Conservation (phyloP, 352 stramenopile genomes). For the Phytophthora vignae region DNA sequence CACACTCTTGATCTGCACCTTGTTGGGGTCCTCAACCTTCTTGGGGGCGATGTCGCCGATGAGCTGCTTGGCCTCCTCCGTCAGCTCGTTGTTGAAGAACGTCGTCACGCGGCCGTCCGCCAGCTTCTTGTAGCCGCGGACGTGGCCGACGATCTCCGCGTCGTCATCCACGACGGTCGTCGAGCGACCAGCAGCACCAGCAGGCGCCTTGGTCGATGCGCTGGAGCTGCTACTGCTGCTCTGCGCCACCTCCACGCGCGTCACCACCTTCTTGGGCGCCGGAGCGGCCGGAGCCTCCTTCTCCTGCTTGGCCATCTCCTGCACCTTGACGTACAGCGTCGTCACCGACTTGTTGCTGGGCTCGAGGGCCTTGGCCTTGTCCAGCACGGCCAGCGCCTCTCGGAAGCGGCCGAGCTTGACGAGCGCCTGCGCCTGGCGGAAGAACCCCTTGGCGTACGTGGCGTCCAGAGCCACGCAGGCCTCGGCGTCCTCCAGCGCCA, state of each 20-base stretch:
- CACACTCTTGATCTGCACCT: slow-evolving; percentile 86
- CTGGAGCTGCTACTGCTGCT: slow-evolving; percentile 8
- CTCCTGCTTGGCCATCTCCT: slow-evolving; percentile 69
- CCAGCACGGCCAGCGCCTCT: slow-evolving; percentile 70
- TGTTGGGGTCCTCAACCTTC: slow-evolving; percentile 75
- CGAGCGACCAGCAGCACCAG: slow-evolving; percentile 9
- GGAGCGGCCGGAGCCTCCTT: slow-evolving; percentile 46
- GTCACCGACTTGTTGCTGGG: slow-evolving; percentile 76
- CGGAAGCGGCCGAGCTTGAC: slow-evolving; percentile 74
- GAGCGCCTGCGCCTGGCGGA: slow-evolving; percentile 84
- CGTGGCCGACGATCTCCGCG: slow-evolving; percentile 57
- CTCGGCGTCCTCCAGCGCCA: slow-evolving; percentile 76
- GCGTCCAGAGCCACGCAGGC: slow-evolving; percentile 65
- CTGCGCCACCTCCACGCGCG: slow-evolving; percentile 56
- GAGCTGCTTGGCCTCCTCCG: slow-evolving; percentile 96
- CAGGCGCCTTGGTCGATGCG: slow-evolving; percentile 6
- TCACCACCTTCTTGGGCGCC: slow-evolving; percentile 61
- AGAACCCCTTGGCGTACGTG: slow-evolving; percentile 85
- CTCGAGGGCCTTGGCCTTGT: slow-evolving; percentile 70
- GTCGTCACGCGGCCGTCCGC: slow-evolving; percentile 97
- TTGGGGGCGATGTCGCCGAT: slow-evolving; percentile 96
- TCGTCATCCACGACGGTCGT: slow-evolving; percentile 63
- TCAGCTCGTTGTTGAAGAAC: slow-evolving; percentile 99
- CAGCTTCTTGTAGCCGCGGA: slow-evolving; percentile 97
- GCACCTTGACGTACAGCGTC: slow-evolving; percentile 68